Conservation (phyloP, 805 yeast genomes). For the Priceomyces fermenticarens region DNA sequence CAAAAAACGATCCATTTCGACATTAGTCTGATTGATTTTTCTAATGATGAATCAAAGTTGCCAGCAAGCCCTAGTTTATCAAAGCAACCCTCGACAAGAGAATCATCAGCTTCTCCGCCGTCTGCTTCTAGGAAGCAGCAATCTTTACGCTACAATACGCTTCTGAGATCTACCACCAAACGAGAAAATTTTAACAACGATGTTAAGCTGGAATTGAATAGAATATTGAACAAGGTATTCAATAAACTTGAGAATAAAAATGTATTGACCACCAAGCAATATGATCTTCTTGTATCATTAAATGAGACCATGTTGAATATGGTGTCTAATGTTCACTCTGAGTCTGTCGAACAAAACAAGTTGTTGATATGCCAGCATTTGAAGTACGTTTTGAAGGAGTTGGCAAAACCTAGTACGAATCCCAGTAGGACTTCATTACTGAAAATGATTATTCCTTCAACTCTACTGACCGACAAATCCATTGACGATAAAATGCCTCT, state of each 20-base stretch:
- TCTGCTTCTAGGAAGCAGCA: slow-evolving; percentile 6
- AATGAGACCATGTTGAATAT: slow-evolving; percentile 31
- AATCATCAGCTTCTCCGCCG: slow-evolving; percentile 19
- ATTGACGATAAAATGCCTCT: slow-evolving; percentile 5
- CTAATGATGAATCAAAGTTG: background rate
- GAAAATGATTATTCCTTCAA: slow-evolving; percentile 34
- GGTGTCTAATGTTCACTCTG: slow-evolving; percentile 16
- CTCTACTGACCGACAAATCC: slow-evolving; percentile 9
- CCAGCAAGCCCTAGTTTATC: slow-evolving; percentile 12
- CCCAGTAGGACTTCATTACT: slow-evolving; percentile 17
- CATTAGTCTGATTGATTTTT: slow-evolving; percentile 28
- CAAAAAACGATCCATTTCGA: slow-evolving; percentile 29
- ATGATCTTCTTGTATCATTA: slow-evolving; percentile 35
- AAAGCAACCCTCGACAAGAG: slow-evolving; percentile 16
- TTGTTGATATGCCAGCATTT: slow-evolving; percentile 36
- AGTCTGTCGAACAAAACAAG: slow-evolving; percentile 16
- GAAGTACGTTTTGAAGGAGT: slow-evolving; percentile 37
- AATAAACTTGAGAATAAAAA: slow-evolving; percentile 33
- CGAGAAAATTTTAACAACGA: slow-evolving; percentile 14
- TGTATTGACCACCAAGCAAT: slow-evolving; percentile 28
- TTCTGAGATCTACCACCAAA: slow-evolving; percentile 9
- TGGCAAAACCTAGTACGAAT: slow-evolving; percentile 17
- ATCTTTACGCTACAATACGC: slow-evolving; percentile 7
- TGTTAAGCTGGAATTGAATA: slow-evolving; percentile 26
- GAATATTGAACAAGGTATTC: slow-evolving; percentile 41